These are phyloP conservation scores for Phyllosticta ampelicida DNA, from an alignment of 2,329 filamentous ascomycete species.

Conservation along the genomic window DNA sequence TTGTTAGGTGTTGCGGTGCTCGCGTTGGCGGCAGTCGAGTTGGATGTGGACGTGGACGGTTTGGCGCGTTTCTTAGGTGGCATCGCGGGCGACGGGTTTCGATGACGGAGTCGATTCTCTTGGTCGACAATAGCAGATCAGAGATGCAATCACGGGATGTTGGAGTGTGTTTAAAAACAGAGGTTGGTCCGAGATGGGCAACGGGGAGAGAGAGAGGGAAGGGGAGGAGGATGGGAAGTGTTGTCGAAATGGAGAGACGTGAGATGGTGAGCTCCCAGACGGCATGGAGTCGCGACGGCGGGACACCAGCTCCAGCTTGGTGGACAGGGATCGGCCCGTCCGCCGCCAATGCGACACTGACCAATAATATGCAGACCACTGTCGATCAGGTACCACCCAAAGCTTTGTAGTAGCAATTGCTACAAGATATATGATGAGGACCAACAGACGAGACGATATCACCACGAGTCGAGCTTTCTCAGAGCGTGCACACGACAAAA, in stretches of 20 bases:
- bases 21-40: constrained; percentile 12
- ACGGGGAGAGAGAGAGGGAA: background rate
- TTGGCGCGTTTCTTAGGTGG: constrained; percentile 60
- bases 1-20: constrained; percentile 29
- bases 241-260: background rate
- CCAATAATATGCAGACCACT: background rate
- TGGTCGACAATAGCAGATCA: background rate
- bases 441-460: too few relatives aligned
- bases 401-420: too few relatives aligned
- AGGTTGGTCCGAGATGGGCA: too few relatives aligned
- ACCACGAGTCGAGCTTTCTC: too few relatives aligned
- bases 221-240: background rate
- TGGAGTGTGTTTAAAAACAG: background rate
- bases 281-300: background rate
- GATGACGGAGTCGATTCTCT: background rate
- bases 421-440: too few relatives aligned
- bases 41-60: constrained; percentile 42
- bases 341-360: background rate
- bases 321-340: background rate
- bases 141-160: background rate
- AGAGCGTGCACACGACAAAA: too few relatives aligned
- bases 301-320: background rate
- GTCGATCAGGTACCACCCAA: background rate
- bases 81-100: constrained; percentile 36
- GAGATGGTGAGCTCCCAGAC: background rate